Evolutionary conservation across 495 filamentous ascomycete species (phyloP).

Genomic region (Aspergillus ellipticus): DNA sequence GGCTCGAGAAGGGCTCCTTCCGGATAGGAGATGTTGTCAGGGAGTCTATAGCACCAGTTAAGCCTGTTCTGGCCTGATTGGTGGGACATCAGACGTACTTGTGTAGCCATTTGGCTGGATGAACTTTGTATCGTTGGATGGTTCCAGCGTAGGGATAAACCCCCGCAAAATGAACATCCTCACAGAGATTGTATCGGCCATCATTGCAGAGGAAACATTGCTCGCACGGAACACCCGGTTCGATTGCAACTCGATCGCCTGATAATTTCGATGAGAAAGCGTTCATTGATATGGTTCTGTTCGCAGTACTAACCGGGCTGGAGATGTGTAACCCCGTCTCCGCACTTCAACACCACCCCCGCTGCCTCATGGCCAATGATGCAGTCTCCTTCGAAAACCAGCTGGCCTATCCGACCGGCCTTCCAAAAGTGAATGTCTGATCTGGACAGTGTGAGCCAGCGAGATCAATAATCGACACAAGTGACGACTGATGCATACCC

Average conservation of each 20-base stretch:
- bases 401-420: slow-evolving; percentile 70
- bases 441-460: slow-evolving; percentile 17
- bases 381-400: slow-evolving; percentile 63
- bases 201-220: slow-evolving; percentile 59
- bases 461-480: not conserved
- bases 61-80: not conserved
- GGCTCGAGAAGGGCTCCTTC: slow-evolving; percentile 74
- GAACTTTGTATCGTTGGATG: slow-evolving; percentile 56
- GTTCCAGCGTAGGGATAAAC: slow-evolving; percentile 57
- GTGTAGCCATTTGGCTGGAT: slow-evolving; percentile 55
- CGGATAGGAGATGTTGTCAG: slow-evolving; percentile 55
- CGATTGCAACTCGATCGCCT: slow-evolving; percentile 71
- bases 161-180: slow-evolving; percentile 63
- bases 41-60: slow-evolving; percentile 35
- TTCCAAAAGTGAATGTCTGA: slow-evolving; percentile 79
- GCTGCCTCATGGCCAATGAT: slow-evolving; percentile 79
- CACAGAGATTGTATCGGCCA: slow-evolving; percentile 78
- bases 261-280: slow-evolving; percentile 6
- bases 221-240: slow-evolving; percentile 69
- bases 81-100: slow-evolving; percentile 36
- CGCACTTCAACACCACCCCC: slow-evolving; percentile 62
- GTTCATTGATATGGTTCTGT: not conserved
- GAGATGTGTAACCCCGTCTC: slow-evolving; percentile 38
- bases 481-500: slow-evolving; percentile 14
- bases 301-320: slow-evolving; percentile 24